These are phyloP conservation scores for Leishmania mexicana DNA, from an alignment of 208 protist species.

Conservation along the genomic window DNA sequence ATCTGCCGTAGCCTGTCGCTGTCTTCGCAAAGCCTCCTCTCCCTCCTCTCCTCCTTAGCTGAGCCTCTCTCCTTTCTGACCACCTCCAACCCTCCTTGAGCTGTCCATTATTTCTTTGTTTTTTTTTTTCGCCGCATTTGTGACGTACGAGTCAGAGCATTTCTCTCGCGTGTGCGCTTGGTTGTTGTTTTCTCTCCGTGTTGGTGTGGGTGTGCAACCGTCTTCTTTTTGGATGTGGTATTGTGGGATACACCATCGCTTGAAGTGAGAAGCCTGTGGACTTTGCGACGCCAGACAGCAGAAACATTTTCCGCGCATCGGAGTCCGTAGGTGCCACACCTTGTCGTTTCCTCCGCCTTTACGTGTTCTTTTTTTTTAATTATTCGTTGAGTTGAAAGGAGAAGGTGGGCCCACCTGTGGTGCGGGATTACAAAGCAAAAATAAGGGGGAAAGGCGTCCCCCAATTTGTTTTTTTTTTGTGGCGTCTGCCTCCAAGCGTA, in stretches of 20 bases:
- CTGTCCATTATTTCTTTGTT: neutral
- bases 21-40: neutral
- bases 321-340: neutral
- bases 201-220: neutral
- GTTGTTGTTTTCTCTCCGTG: neutral
- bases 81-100: neutral
- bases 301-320: neutral
- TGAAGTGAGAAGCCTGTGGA: neutral
- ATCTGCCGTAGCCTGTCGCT: neutral
- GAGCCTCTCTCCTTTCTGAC: neutral
- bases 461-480: neutral
- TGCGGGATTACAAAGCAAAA: neutral
- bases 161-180: neutral
- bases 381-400: neutral
- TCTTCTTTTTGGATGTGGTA: neutral
- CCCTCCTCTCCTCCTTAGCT: neutral
- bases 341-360: neutral
- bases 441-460: neutral
- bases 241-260: neutral
- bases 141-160: neutral
- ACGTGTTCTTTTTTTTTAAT: neutral
- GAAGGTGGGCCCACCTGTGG: neutral
- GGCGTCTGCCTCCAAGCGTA: neutral
- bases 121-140: neutral
- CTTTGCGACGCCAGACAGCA: neutral